Percentiles rank a stretch among this genome's conserved stretches.
These are phyloP conservation scores for Floccularia luteovirens DNA, from an alignment of 768 basidiomycete genomes.

Conservation along the genomic window DNA sequence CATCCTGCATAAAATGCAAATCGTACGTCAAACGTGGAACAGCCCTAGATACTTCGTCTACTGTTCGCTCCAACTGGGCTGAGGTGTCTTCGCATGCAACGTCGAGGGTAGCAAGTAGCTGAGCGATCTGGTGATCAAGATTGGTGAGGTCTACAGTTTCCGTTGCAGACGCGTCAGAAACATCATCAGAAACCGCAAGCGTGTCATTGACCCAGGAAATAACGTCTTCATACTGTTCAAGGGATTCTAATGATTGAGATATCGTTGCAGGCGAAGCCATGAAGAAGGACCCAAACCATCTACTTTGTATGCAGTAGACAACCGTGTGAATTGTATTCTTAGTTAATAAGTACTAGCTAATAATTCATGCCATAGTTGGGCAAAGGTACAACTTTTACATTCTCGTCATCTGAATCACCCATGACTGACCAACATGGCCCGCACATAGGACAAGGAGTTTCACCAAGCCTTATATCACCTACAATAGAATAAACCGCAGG, in stretches of 20 bases:
- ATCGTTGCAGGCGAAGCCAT: conserved; percentile 27
- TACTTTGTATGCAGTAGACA: conserved; percentile 2
- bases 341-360: conserved; percentile 1
- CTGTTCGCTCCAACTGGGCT: conserved; percentile 74
- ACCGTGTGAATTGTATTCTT: no score
- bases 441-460: conserved; percentile 73
- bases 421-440: conserved; percentile 66
- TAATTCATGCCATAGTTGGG: conserved; percentile 23
- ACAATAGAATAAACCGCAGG: conserved; percentile 63
- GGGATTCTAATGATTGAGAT: conserved; percentile 39
- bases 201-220: conserved; percentile 69
- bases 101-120: conserved; percentile 74
- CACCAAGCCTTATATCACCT: conserved; percentile 68
- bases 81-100: conserved; percentile 88
- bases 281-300: background rate
- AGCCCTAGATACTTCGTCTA: conserved; percentile 87
- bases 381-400: conserved; percentile 45
- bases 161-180: conserved; percentile 19
- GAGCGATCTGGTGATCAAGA: conserved; percentile 69
- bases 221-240: conserved; percentile 55
- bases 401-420: conserved; percentile 41
- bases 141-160: conserved; percentile 34
- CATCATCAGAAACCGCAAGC: conserved; percentile 28
- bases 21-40: conserved; percentile 92
- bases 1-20: conserved; percentile 94